Evolutionary conservation across 208 protist genomes (phyloP), one percentile per base, ranked within the genome.

Genomic region (Trypanosoma brucei): DNA sequence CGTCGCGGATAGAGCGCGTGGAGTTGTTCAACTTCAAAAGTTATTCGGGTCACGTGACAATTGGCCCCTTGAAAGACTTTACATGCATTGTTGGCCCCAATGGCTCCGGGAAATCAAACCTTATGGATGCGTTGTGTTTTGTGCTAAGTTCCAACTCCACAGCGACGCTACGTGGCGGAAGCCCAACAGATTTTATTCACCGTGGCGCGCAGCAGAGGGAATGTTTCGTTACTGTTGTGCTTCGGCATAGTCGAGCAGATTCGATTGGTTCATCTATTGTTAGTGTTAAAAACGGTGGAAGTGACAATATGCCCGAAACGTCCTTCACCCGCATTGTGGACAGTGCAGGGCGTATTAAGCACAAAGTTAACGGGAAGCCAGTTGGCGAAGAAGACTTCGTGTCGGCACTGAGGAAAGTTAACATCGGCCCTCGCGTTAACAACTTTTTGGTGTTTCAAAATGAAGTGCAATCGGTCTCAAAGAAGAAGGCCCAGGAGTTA

Each of bases 11-110:
- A 59, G 76, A 79, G 51, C 81, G 87, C 35, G 64, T 99, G 22
- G 96, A 99, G 74, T 60, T 99, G 6, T 79, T 97, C 51, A 98
- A 99, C 81, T 99, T 99, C 83, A 99, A 99, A 78, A 98, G 95
- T 55, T 99, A 99, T 84, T 81, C 79, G 35, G 96, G 96, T 14
- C 67, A 81, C 36, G 88, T 97, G 31, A 65, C 71, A 0, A 96
- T 99, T 53, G 98, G 98, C 1, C 98, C 98, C 3, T 98, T 99
- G 68, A 85, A 92, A 60, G 73, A 97, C 48, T 99, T 99, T 67
- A 97, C 95, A n/a, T 97, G 96, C 63, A 90, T 99, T 35, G 98
- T 99, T 56, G 98, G 98, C 0, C 98, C 98, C 31, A 99, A 99
- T 83, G 98, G 98, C 45, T 72, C 87, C 11, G 98, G 98, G 56